Percentiles rank a stretch among this genome's conserved stretches.
phyloP scores from a whole-genome alignment of 176 grass and related monocot species.

The Triticum aestivum region DNA sequence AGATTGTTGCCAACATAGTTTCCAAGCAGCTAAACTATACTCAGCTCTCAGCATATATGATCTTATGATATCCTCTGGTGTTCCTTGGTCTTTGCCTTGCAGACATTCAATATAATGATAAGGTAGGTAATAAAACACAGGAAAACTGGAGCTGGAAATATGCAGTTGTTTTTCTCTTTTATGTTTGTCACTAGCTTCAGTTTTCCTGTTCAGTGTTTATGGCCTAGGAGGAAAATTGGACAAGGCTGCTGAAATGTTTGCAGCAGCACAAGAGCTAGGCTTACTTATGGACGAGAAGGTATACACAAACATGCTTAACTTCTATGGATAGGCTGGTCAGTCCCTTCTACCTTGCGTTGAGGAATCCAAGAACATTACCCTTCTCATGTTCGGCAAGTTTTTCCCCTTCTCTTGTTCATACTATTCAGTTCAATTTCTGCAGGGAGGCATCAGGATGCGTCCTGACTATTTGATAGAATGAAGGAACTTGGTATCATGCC shows the following conservation, averaged over 20 bases:
- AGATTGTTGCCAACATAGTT: background rate
- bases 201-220: constrained; percentile 68
- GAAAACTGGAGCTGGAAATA: background rate
- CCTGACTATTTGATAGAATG: constrained; percentile 67
- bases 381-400: background rate
- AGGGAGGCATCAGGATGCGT: constrained; percentile 54
- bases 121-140: constrained; percentile 47
- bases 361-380: background rate
- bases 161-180: background rate
- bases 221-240: constrained; percentile 85
- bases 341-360: background rate
- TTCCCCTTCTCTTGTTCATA: too few relatives aligned
- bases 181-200: constrained; percentile 18
- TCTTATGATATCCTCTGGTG: constrained; percentile 64
- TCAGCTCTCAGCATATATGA: constrained; percentile 71
- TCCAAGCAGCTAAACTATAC: constrained; percentile 77
- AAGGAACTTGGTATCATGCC: constrained; percentile 79
- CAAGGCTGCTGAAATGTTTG: constrained; percentile 77
- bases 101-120: constrained; percentile 93
- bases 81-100: constrained; percentile 44
- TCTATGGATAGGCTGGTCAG: constrained; percentile 81
- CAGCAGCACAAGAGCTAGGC: constrained; percentile 53
- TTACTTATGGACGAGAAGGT: constrained; percentile 63
- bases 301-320: constrained; percentile 62
- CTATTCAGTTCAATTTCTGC: background rate